A percentile compares a stretch with the other conserved stretches of the same genome.
Conservation (phyloP, 1,139 yeast species). For the Suhomyces choctaworum region DNA sequence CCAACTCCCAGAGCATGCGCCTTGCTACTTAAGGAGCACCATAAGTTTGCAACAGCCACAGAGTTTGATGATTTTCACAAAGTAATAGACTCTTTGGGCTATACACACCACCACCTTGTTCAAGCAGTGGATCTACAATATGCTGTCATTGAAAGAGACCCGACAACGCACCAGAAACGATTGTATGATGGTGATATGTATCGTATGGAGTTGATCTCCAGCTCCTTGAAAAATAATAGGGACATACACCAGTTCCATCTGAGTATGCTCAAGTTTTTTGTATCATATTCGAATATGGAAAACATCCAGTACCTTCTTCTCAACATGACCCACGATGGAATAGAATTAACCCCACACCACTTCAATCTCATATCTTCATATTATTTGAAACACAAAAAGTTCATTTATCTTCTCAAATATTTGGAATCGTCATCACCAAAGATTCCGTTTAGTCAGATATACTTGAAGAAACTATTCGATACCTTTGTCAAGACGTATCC, state of each 20-base stretch:
- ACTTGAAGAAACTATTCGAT: conserved; percentile 27
- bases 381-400: conserved; percentile 28
- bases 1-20: conserved; percentile 33
- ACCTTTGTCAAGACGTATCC: conserved; percentile 40
- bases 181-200: conserved; percentile 25
- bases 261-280: conserved; percentile 22
- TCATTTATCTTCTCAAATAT: conserved; percentile 27
- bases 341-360: conserved; percentile 20
- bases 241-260: conserved; percentile 22
- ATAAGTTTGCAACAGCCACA: conserved; percentile 30
- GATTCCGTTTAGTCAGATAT: conserved; percentile 24
- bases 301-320: conserved; percentile 26
- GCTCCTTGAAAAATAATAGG: conserved; percentile 9
- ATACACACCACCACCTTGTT: conserved; percentile 26
- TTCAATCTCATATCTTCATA: conserved; percentile 26
- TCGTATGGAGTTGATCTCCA: conserved; percentile 22
- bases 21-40: conserved; percentile 29
- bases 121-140: conserved; percentile 27
- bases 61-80: conserved; percentile 29
- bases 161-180: conserved; percentile 25
- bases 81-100: conserved; percentile 22
- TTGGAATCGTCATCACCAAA: conserved; percentile 21
- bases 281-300: conserved; percentile 20
- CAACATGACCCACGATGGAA: conserved; percentile 14
- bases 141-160: conserved; percentile 29